phyloP scores from a whole-genome alignment of 768 basidiomycete genomes.

The Daedaleopsis nitida region DNA sequence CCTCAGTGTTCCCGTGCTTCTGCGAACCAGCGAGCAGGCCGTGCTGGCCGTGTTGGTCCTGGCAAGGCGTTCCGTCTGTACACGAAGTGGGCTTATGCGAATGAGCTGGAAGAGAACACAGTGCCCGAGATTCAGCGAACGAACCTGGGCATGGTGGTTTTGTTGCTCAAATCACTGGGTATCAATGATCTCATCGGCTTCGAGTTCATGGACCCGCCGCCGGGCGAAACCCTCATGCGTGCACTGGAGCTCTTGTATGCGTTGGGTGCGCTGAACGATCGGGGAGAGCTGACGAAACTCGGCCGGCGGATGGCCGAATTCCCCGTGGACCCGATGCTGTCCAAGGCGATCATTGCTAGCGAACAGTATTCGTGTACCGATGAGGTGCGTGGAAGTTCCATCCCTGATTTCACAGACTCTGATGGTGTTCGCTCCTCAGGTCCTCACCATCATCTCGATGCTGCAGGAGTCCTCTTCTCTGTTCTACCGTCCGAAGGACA shows the following conservation, averaged over 20 bases:
- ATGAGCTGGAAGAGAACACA: slow-evolving; percentile 96
- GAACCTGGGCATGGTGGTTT: slow-evolving; percentile 92
- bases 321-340: slow-evolving; percentile 97
- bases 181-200: slow-evolving; percentile 99
- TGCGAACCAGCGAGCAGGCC: slow-evolving; percentile 94
- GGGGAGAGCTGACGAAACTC: slow-evolving; percentile 95
- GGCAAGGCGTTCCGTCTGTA: slow-evolving; percentile 98
- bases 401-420: neutral
- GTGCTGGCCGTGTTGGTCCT: slow-evolving; percentile 96
- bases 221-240: slow-evolving; percentile 95
- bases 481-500: slow-evolving; percentile 98
- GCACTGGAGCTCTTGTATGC: slow-evolving; percentile 94
- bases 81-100: slow-evolving; percentile 97
- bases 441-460: slow-evolving; percentile 97
- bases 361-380: slow-evolving; percentile 95
- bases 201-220: slow-evolving; percentile 98
- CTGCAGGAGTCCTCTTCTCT: slow-evolving; percentile 92
- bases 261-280: slow-evolving; percentile 92
- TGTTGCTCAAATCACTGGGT: slow-evolving; percentile 93
- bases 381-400: slow-evolving; percentile 60
- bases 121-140: slow-evolving; percentile 99
- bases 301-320: slow-evolving; percentile 99
- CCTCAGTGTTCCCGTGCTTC: slow-evolving; percentile 92
- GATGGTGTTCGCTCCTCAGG: slow-evolving; percentile 42
- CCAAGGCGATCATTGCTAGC: slow-evolving; percentile 94